phyloP scores from a whole-genome alignment of 352 stramenopile genomes.

The Aphanomyces stellatus region DNA sequence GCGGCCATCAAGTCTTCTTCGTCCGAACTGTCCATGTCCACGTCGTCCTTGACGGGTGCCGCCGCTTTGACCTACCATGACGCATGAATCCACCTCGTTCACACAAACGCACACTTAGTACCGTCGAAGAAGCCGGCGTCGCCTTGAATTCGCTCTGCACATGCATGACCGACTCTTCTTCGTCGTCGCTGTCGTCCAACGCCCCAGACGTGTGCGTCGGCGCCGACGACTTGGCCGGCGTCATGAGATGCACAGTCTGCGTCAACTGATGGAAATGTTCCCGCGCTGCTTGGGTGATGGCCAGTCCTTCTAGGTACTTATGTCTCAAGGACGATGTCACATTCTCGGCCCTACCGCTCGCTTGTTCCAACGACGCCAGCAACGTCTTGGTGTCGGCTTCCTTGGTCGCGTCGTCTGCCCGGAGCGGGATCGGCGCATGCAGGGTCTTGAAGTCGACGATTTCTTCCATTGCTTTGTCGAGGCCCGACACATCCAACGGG shows the following conservation, averaged over 20 bases:
- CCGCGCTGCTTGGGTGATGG: constrained; percentile 31
- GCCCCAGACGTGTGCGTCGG: constrained; percentile 19
- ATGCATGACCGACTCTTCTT: constrained; percentile 52
- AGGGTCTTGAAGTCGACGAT: constrained; percentile 77
- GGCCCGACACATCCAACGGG: constrained; percentile 43
- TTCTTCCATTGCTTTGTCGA: constrained; percentile 28
- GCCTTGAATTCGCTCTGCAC: constrained; percentile 64
- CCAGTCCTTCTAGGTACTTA: constrained; percentile 20
- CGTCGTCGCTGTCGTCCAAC: constrained; percentile 45
- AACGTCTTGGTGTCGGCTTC: constrained; percentile 66
- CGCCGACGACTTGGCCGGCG: no score
- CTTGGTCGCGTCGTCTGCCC: constrained; percentile 44
- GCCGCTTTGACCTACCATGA: constrained; percentile 17
- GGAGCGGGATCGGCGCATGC: constrained; percentile 64
- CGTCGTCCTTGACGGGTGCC: neutral
- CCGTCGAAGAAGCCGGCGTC: neutral
- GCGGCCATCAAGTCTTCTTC: constrained; percentile 58
- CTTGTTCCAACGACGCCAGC: constrained; percentile 57
- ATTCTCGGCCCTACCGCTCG: constrained; percentile 30
- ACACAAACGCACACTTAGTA: neutral
- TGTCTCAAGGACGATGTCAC: neutral
- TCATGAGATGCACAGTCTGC: constrained; percentile 30
- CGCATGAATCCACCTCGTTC: constrained; percentile 16
- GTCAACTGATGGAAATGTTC: constrained; percentile 58
- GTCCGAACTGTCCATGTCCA: constrained; percentile 41